These are phyloP conservation scores for Malbranchea zuffiana DNA, from an alignment of 2,329 filamentous ascomycete species.

Conservation along the genomic window DNA sequence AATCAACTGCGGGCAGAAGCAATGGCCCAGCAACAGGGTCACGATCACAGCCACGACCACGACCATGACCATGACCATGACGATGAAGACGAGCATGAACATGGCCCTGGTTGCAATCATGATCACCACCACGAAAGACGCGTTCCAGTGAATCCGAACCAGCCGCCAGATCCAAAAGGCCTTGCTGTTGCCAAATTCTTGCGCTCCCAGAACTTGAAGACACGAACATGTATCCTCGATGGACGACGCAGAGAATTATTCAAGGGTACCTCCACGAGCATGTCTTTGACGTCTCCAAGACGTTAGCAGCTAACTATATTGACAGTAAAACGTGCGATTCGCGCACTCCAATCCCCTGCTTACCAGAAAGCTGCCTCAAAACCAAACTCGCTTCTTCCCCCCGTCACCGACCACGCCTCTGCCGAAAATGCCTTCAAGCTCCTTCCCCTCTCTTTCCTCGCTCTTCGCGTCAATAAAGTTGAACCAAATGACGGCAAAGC, in stretches of 20 bases:
- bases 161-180: conserved; percentile 75
- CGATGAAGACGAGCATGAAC: conserved; percentile 11
- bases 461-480: conserved; percentile 74
- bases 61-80: conserved; percentile 15
- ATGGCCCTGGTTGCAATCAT: conserved; percentile 19
- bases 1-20: conserved; percentile 28
- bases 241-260: conserved; percentile 99
- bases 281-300: conserved; percentile 7
- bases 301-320: background rate
- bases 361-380: conserved; percentile 74
- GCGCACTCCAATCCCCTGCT: conserved; percentile 75
- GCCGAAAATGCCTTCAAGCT: conserved; percentile 93
- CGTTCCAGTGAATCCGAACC: conserved; percentile 37
- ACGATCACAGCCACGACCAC: conserved; percentile 20
- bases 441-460: conserved; percentile 85
- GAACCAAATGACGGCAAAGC: conserved; percentile 60
- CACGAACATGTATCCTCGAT: conserved; percentile 81
- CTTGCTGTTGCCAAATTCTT: conserved; percentile 84
- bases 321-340: conserved; percentile 86
- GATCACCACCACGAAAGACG: conserved; percentile 33
- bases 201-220: conserved; percentile 72
- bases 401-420: conserved; percentile 74
- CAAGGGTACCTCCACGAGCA: conserved; percentile 50
- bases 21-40: conserved; percentile 24
- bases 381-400: conserved; percentile 81